Evolutionary conservation across 1,284 basidiomycete species (phyloP), one percentile per base, ranked within the genome.

Genomic region (Ceratobasidium sp.): DNA sequence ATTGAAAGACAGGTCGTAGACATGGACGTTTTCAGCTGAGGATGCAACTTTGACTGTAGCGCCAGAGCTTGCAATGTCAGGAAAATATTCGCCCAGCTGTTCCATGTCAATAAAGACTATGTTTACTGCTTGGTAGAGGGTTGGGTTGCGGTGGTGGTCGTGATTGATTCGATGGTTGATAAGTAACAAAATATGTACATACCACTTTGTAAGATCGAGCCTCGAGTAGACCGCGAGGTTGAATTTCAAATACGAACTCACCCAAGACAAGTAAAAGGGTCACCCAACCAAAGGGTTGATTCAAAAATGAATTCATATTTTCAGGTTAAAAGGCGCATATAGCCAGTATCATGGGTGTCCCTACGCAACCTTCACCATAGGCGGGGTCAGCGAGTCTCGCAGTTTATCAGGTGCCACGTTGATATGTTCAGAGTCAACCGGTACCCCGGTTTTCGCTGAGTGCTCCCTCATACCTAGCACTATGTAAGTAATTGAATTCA

Each of bases 341-440:
- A n/a, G n/a, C n/a, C n/a, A n/a, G n/a, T n/a, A n/a, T n/a, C 9
- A 9, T n/a, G 42, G n/a, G 12, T 26, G 6, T 10, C 17, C 10
- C 40, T n/a, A 74, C 13, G 57, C 57, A 28, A 26, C 73, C 13
- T 40, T 26, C 2, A 75, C 62, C 61, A 75, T 46, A 12, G 62
- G 50, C 3, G 73, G 73, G 20, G 50, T 26, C 50, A 75, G 50
- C 33, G 73, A 75, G 20, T 75, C 73, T 57, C 52, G 48, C 4
- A 75, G 54, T 57, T 44, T 65, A 20, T 75, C 73, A 1, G 50
- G 40, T 20, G 48, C 46, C 12, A 75, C 61, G 23, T 66, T 33
- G 5, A 48, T 52, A 56, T 75, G 73, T 40, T 65, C 73, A 62
- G 73, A 75, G 38, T 75, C 73, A 28, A 75, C 57, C 6, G 62